Percentiles rank a stretch among this genome's conserved stretches.
phyloP scores from a whole-genome alignment of 352 stramenopile genomes.

The Plasmopara muralis region DNA sequence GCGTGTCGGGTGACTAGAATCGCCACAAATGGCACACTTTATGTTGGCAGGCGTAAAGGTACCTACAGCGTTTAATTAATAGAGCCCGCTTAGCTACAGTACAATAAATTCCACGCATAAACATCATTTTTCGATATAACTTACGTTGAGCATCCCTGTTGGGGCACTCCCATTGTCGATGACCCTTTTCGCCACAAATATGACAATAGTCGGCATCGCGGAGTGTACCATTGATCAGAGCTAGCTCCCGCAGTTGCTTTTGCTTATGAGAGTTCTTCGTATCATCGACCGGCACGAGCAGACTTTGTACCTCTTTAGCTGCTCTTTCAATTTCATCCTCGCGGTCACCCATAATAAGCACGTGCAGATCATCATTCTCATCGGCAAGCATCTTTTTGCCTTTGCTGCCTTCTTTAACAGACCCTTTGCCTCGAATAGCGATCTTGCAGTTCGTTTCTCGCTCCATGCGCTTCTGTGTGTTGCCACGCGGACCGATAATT shows the following conservation, averaged over 20 bases:
- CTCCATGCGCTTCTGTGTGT: conserved; percentile 99
- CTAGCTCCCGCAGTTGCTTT: conserved; percentile 96
- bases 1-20: conserved; percentile 94
- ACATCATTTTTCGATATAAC: conserved; percentile 6
- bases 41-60: conserved; percentile 83
- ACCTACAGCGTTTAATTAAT: conserved; percentile 21
- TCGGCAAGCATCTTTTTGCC: conserved; percentile 89
- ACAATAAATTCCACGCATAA: conserved; percentile 1
- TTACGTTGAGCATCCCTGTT: conserved; percentile 71
- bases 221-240: conserved; percentile 98
- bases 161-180: conserved; percentile 96
- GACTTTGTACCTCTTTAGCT: conserved; percentile 81
- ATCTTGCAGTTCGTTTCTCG: conserved; percentile 98
- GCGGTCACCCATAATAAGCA: conserved; percentile 89
- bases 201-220: conserved; percentile 97
- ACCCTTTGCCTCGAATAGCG: conserved; percentile 94
- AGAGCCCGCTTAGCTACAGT: conserved; percentile 8
- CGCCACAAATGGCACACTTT: conserved; percentile 97
- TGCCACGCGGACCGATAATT: conserved; percentile 98
- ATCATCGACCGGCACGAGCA: conserved; percentile 90
- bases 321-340: conserved; percentile 84
- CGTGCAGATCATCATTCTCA: conserved; percentile 95
- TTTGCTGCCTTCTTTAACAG: conserved; percentile 95
- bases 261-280: conserved; percentile 96
- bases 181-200: conserved; percentile 97